These are phyloP conservation scores for Globomyces pollinis-pini DNA, from an alignment of 192 early-diverging fungal species.

Conservation along the genomic window DNA sequence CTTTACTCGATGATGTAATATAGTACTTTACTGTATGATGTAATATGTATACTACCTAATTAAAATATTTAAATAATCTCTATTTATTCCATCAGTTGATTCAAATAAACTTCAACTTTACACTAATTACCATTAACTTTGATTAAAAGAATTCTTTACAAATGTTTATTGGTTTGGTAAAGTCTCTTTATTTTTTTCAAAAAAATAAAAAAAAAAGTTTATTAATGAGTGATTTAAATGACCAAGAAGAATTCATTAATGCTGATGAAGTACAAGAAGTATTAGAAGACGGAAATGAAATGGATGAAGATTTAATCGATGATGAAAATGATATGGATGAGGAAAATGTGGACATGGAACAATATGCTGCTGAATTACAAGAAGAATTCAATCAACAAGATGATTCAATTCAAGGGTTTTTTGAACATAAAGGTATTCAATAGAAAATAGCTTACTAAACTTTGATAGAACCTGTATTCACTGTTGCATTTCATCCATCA, in stretches of 20 bases:
- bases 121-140: too few species aligned
- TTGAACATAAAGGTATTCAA: conserved; percentile 65
- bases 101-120: too few species aligned
- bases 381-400: conserved; percentile 28
- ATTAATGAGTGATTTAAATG: neutral
- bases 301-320: conserved; percentile 29
- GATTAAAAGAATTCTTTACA: too few species aligned
- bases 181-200: too few species aligned
- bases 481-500: conserved; percentile 71
- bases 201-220: too few species aligned
- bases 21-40: too few species aligned
- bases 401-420: conserved; percentile 89
- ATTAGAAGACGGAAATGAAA: conserved; percentile 41
- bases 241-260: conserved; percentile 40
- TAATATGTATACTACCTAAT: too few species aligned
- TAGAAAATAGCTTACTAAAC: neutral
- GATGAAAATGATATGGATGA: conserved; percentile 35
- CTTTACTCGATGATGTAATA: too few species aligned
- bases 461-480: conserved; percentile 72
- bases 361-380: conserved; percentile 34
- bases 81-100: too few species aligned
- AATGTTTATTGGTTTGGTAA: too few species aligned
- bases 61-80: too few species aligned
- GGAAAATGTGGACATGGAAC: conserved; percentile 34
- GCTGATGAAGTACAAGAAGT: conserved; percentile 42